Base-by-base conservation (phyloP, 805 yeast genomes). In the Kodamaea hsintzibuensis region DNA sequence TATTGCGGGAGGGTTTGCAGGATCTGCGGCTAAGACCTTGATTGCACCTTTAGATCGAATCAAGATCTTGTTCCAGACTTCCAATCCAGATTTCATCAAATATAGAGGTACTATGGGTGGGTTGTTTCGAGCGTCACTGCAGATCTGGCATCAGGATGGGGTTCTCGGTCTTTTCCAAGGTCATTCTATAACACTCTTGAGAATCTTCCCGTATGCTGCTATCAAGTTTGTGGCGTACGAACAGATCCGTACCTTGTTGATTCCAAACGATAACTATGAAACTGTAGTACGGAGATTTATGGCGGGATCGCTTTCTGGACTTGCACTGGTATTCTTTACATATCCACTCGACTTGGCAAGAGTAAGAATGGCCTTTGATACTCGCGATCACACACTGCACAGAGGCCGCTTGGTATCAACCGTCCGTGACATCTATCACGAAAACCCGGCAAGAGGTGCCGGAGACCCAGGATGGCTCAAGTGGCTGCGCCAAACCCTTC, bases 161-260 rank as follows among this genome's bases (percentile, higher is more conserved):
- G 47, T 85, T 1, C 57, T 73, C 43, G 99, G 99, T 1, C 81
- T 95, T 52, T 93, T 85, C 67, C 97, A 93, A 64, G 99, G 99
- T 42, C 99, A 95, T 68, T 89, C 96, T 3, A 97, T 96, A 0
- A 95, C 99, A 0, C 73, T 95, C 49, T 69, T 92, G 43, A 79
- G 99, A 57, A 90, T 95, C 2, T 93, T 95, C 68, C 99, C 99
- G 1, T 95, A 95, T 68, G 98, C 99, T 3, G 97, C 97, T 9
- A 89, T 95, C 64, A 95, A 95, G 68, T 95, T 93, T 69, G 97
- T 95, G 13, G 92, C 96, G 8, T 95, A 95, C 70, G 99, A 95
- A 71, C 98, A 95, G 69, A 83, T 92, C 47, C 74, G 99, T 57
- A 78, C 89, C 10, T 52, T 88, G 1, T 70, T 95, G 55, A 95